Evolutionary conservation across 2,329 filamentous ascomycete species (phyloP), one percentile per base, ranked within the genome.

Genomic region (Curvularia sp.): DNA sequence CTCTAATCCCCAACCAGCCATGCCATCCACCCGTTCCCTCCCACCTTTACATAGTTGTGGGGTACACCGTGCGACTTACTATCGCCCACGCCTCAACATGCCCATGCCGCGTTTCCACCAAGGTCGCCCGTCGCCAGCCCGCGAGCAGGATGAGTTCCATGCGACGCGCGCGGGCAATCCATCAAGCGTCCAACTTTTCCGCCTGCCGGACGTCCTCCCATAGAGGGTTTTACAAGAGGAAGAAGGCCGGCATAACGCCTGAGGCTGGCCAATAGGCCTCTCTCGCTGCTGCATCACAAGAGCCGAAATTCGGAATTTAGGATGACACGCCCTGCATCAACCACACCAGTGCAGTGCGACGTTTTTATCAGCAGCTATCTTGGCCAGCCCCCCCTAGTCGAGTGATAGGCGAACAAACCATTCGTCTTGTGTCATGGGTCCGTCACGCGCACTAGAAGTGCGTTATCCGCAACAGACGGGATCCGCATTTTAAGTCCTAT

Each of bases 341-440:
- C 63, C 68, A 64, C 61, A 68, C 59, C 63, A 64, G 49, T 56
- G 56, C 63, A 64, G 48, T 54, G 56, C 55, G 53, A 61, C 53
- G 55, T 48, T 68, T 67, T 65, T 67, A 71, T 71, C 68, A 71
- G 67, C 68, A 66, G 64, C 65, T 69, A 66, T 69, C 66, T 67
- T 65, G 46, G 64, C 60, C 59, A 46, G 64, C 59, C 59, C 13
- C 15, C 55, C 52, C 58, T 36, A 42, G 45, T 45, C 46, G 53
- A 46, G 48, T 61, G 67, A 68, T 69, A 68, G 65, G 57, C 61
- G 52, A 60, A 63, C 63, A 65, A 55, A 46, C 60, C 65, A 68
- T 70, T 70, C 70, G 67, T 66, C 61, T 65, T 65, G 63, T 68
- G 64, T 62, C 65, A 66, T 66, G 53, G 60, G 52, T 42, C 59